Base-by-base conservation (phyloP, 345 rosid genomes). In the Corchorus olitorius region DNA sequence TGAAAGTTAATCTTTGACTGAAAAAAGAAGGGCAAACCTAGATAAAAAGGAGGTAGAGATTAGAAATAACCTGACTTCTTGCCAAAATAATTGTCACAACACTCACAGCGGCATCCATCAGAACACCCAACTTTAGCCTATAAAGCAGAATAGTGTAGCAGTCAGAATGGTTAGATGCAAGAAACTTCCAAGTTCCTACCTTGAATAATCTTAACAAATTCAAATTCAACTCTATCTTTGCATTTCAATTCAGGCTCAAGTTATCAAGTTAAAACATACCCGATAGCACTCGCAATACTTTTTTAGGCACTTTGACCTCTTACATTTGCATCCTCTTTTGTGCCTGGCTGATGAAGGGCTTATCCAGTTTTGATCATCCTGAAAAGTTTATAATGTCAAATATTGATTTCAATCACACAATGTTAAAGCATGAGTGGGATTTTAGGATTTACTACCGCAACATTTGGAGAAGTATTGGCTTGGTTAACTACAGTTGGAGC, bases 311-410 rank as follows among this genome's bases (percentile, higher is more conserved):
- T 82, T 85, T 2, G 90, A 85, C 72, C 74, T 87, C 80, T 83
- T 85, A 84, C 88, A 87, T 52, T 87, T 87, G 75, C 88, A 85
- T 68, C 90, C 90, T 53, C 80, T 78, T 83, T 82, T 87, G 75
- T 87, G 87, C 76, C 87, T 81, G 55, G 85, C 83, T 3, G 83
- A 85, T 27, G 80, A 58, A 37, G 85, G 81, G n/a, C 73, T 79
- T 33, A 63, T 41, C 71, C 48, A 20, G 73, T 37, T 82, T 41
- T 61, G 70, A 46, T 81, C 81, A 48, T 82, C 80, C 87, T 87
- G 85, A 11, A 65, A 16, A 74, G 48, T 15, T 71, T 73, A 48
- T 81, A 41, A 41, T 22, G 4, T 76, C 63, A 83, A 77, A 52
- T 35, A 56, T 53, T 27, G 27, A 0, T 20, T 39, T 34, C 34